Conservation (phyloP, 805 yeast genomes). For the Candida namnaoensis region DNA sequence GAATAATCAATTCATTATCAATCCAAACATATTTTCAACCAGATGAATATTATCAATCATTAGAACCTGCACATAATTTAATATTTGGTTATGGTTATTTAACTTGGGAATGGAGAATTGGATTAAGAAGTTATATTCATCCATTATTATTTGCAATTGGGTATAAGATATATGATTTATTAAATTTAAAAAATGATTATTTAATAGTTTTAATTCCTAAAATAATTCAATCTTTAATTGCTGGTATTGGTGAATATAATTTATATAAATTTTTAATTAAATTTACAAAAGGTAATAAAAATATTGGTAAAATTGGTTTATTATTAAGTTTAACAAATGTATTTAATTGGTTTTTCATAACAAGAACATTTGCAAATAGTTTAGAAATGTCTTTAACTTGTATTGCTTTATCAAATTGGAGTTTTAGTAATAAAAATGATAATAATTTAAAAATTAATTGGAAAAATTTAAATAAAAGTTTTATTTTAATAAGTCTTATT, state of each 20-base stretch:
- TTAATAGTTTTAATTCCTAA: conserved; percentile 51
- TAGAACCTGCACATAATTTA: conserved; percentile 81
- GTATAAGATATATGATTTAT: conserved; percentile 23
- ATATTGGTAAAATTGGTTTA: conserved; percentile 33
- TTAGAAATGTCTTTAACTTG: conserved; percentile 69
- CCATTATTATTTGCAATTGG: conserved; percentile 61
- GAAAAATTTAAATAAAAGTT: conserved; percentile 22
- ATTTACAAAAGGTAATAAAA: conserved; percentile 19
- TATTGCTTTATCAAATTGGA: conserved; percentile 64
- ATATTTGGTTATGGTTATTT: conserved; percentile 74
- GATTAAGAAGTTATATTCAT: conserved; percentile 69
- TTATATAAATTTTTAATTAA: conserved; percentile 38
- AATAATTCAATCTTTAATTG: conserved; percentile 56
- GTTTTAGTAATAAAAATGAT: conserved; percentile 34
- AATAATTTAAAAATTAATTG: conserved; percentile 5
- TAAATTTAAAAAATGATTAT: conserved; percentile 26
- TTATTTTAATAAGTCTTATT: conserved; percentile 47
- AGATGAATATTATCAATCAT: conserved; percentile 88
- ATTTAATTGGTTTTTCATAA: conserved; percentile 74
- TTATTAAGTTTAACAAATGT: conserved; percentile 49
- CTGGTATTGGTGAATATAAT: conserved; percentile 64
- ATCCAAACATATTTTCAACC: conserved; percentile 84
- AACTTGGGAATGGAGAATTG: conserved; percentile 92
- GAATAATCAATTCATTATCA: conserved; percentile 56
- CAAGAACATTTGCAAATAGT: conserved; percentile 82